Base-by-base conservation (phyloP, 179 eudicot genomes). In the Drosera spatulata region DNA sequence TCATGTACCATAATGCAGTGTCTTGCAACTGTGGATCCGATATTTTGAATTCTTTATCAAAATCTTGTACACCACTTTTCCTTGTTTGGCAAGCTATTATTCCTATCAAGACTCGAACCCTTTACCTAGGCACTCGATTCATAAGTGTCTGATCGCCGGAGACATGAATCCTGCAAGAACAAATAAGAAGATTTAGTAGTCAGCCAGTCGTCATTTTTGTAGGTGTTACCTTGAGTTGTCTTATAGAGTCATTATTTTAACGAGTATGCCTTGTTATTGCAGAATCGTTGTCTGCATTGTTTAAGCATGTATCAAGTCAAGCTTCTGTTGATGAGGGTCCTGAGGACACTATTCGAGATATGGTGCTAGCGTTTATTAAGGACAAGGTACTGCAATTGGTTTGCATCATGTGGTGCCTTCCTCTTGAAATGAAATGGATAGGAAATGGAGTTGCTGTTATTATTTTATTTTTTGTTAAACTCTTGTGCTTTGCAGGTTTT, bases 211-310 rank as follows among this genome's bases (percentile, higher is more conserved):
- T 43, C 45, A 22, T 43, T 4, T 43, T 7, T 43, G 8, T 43
- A 43, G 5, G 8, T 43, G 45, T 7, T 43, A 1, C 45, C 33
- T 22, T 22, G 33, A 22, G 33, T 22, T 1, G 33, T 22, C 33
- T 22, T 22, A 22, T 22, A 22, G 33, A 22, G 33, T 22, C 33
- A 22, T 22, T 43, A 22, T 7, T 43, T 4, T 4, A 43, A 4
- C 8, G 45, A 43, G 8, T 43, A 43, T 43, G 45, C 45, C 8
- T 43, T 43, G 5, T 43, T 66, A n/a, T 55, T 60, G 74, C 82
- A 93, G 96, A 95, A 65, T 88, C 99, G 39, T 70, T 93, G 77
- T 77, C 96, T 46, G 99, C 96, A 41, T 72, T 93, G 41, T 93
- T 93, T 73, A 88, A 84, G 82, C 88, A 82, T 77, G 82, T 93